Evolutionary conservation across 768 basidiomycete species (phyloP).

Genomic region (Psilocybe tampanensis): DNA sequence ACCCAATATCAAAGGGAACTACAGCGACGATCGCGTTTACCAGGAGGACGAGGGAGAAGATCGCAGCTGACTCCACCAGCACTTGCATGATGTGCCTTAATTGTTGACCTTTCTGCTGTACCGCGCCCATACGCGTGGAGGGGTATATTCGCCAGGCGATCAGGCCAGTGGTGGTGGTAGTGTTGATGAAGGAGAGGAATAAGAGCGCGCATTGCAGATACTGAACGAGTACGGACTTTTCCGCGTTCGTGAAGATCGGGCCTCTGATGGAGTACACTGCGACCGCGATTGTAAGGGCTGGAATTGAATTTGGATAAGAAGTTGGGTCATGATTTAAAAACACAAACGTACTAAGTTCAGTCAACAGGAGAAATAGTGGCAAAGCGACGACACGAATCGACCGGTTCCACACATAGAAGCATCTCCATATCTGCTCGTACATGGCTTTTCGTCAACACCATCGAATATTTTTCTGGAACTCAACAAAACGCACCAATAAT

Average conservation of each 20-base stretch:
- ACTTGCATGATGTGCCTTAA: neutral
- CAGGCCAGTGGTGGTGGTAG: neutral
- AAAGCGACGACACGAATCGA: neutral
- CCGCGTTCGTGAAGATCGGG: too few relatives aligned
- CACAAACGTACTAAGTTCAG: neutral
- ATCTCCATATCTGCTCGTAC: neutral
- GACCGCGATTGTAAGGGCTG: neutral
- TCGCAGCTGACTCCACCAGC: neutral
- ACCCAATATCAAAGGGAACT: neutral
- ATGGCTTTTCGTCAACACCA: neutral
- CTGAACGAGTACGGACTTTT: neutral
- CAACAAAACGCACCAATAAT: neutral
- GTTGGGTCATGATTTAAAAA: neutral
- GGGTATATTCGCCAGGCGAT: neutral
- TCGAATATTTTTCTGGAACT: neutral
- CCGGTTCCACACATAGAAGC: neutral
- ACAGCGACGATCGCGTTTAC: neutral
- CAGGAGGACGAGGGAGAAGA: neutral
- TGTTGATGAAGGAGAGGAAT: neutral
- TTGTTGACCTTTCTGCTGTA: neutral
- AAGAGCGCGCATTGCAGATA: neutral
- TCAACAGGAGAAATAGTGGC: neutral
- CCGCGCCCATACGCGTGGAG: neutral
- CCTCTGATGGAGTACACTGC: too few relatives aligned
- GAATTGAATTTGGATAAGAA: neutral